Percentiles rank a stretch among this genome's conserved stretches.
Conservation (phyloP, 371 early-diverging fungal genomes). For the Sporodiniella umbellata region DNA sequence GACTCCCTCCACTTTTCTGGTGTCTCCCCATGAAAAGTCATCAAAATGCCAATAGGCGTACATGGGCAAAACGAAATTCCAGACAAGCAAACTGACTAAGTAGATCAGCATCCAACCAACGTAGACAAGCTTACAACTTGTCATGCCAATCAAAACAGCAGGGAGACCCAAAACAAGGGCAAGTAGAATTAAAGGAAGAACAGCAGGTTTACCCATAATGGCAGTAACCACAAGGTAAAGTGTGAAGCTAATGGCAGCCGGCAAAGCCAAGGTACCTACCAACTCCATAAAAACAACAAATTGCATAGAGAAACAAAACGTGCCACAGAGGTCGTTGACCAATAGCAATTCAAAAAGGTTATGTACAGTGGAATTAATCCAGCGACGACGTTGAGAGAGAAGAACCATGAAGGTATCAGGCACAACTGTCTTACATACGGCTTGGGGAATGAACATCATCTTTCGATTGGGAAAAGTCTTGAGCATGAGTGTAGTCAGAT, state of each 20-base stretch:
- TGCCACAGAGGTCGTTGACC: slow-evolving; percentile 87
- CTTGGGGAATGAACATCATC: slow-evolving; percentile 90
- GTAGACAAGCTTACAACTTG: slow-evolving; percentile 86
- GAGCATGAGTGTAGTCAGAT: slow-evolving; percentile 92
- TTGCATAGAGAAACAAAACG: slow-evolving; percentile 90
- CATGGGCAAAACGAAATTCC: slow-evolving; percentile 93
- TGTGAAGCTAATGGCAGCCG: slow-evolving; percentile 79
- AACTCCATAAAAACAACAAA: slow-evolving; percentile 87
- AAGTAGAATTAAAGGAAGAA: slow-evolving; percentile 70
- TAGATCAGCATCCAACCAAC: slow-evolving; percentile 96
- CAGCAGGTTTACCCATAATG: slow-evolving; percentile 48
- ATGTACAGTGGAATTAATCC: slow-evolving; percentile 91
- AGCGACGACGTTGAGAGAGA: slow-evolving; percentile 82
- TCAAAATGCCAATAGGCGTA: slow-evolving; percentile 99
- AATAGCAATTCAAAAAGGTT: slow-evolving; percentile 82
- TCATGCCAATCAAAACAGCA: slow-evolving; percentile 84
- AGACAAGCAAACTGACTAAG: slow-evolving; percentile 89
- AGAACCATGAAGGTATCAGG: slow-evolving; percentile 79
- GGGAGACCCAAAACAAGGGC: slow-evolving; percentile 77
- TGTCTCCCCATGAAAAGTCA: slow-evolving; percentile 98
- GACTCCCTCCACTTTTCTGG: slow-evolving; percentile 82
- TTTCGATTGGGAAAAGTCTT: slow-evolving; percentile 88
- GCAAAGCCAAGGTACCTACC: slow-evolving; percentile 79
- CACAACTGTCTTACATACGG: slow-evolving; percentile 81
- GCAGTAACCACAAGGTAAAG: slow-evolving; percentile 49